Percentiles rank a stretch among this genome's conserved stretches.
phyloP scores from a whole-genome alignment of 1,284 basidiomycete genomes.

The Tetrapyrgos nigripes region DNA sequence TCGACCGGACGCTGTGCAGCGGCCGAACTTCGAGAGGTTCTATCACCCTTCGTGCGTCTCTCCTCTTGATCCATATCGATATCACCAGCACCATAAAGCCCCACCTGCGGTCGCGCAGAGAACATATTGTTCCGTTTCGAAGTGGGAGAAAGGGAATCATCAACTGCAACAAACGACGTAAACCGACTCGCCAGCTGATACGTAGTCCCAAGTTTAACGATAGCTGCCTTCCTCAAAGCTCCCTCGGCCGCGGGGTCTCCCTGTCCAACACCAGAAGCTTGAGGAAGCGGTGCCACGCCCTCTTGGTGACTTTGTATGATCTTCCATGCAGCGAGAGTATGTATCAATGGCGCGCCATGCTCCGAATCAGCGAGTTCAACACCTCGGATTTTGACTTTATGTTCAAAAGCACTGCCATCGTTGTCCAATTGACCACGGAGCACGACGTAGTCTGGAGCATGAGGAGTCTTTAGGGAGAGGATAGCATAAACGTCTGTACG shows the following conservation, averaged over 20 bases:
- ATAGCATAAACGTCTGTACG: constrained; percentile 55
- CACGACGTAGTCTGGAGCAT: constrained; percentile 44
- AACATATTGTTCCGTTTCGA: neutral
- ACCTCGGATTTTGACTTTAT: constrained; percentile 43
- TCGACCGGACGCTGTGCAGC: neutral
- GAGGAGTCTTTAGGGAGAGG: constrained; percentile 34
- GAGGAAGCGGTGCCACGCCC: constrained; percentile 35
- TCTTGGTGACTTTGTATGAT: constrained; percentile 55
- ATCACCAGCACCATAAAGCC: neutral
- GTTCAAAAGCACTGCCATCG: constrained; percentile 33
- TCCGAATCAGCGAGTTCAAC: constrained; percentile 41
- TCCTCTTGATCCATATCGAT: neutral
- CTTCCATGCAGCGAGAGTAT: constrained; percentile 58
- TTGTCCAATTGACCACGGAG: constrained; percentile 45
- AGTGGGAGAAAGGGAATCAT: constrained; percentile 26
- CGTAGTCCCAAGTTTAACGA: constrained; percentile 52
- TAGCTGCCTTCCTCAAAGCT: constrained; percentile 44
- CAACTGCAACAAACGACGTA: constrained; percentile 64
- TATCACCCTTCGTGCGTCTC: neutral
- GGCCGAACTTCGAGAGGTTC: neutral
- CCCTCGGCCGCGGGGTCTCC: constrained; percentile 29
- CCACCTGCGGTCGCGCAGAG: neutral
- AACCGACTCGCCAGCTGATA: constrained; percentile 58
- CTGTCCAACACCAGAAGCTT: constrained; percentile 26
- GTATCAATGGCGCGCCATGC: constrained; percentile 47